Conservation (phyloP, 208 protist species). For the Trypanosoma mega region DNA sequence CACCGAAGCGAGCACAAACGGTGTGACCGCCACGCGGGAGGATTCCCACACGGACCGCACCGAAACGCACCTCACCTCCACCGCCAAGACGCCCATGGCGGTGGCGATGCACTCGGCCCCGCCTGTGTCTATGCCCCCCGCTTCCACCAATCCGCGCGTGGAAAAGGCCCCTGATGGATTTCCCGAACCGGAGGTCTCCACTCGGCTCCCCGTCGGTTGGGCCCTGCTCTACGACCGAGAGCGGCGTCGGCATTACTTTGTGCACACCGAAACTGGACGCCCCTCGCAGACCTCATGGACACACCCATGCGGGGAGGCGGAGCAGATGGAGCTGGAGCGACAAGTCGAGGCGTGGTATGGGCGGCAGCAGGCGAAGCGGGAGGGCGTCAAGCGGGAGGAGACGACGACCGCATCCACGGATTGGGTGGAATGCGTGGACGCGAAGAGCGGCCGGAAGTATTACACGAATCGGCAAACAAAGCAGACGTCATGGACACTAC, state of each 20-base stretch:
- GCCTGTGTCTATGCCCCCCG: too few relatives aligned
- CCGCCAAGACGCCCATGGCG: background rate
- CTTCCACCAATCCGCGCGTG: too few relatives aligned
- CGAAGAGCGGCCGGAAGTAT: conserved; percentile 27
- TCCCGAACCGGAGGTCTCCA: conserved; percentile 47
- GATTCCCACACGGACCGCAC: too few relatives aligned
- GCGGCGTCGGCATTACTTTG: conserved; percentile 62
- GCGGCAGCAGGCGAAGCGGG: conserved; percentile 19
- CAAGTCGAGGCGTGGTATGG: conserved; percentile 38
- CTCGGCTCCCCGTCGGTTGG: conserved; percentile 55
- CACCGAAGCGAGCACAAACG: too few relatives aligned
- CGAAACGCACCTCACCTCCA: too few relatives aligned
- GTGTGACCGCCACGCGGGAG: too few relatives aligned
- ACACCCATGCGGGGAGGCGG: conserved; percentile 50
- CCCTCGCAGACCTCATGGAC: conserved; percentile 50
- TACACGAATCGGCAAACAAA: conserved; percentile 41
- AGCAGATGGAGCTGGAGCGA: conserved; percentile 45
- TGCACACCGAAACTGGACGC: conserved; percentile 38
- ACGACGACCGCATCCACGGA: conserved; percentile 6
- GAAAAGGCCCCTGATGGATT: background rate
- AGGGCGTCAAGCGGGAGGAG: conserved; percentile 34
- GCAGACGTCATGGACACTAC: conserved; percentile 38
- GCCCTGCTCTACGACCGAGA: conserved; percentile 48
- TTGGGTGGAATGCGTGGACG: conserved; percentile 38
- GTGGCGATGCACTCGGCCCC: too few relatives aligned